These are phyloP conservation scores for Boletus pseudo-olivaceus DNA, from an alignment of 768 basidiomycete genomes.

Conservation along the genomic window DNA sequence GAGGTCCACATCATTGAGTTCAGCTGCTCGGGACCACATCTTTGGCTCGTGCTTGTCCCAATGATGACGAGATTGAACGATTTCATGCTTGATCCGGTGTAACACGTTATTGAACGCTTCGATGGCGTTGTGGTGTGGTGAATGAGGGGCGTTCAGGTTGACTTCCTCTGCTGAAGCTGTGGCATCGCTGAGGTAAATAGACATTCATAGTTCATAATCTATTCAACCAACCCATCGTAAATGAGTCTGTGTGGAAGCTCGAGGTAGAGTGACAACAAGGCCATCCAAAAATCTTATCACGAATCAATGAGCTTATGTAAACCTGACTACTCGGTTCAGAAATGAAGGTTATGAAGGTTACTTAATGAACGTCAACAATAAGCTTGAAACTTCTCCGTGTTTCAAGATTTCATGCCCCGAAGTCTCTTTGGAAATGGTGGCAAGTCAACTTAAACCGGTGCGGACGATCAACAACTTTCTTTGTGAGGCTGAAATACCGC, in stretches of 20 bases:
- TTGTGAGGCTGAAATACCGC: background rate
- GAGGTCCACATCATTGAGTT: conserved; percentile 51
- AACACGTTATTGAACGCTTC: conserved; percentile 61
- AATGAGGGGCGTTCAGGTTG: conserved; percentile 54
- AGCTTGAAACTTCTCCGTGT: conserved; percentile 26
- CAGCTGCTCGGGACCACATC: conserved; percentile 64
- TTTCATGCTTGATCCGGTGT: conserved; percentile 57
- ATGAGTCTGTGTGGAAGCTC: conserved; percentile 2
- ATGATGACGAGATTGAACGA: conserved; percentile 59
- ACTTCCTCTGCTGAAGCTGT: conserved; percentile 58
- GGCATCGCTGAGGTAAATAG: conserved; percentile 10
- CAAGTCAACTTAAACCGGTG: conserved; percentile 7
- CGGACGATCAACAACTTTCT: background rate
- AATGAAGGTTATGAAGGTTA: conserved; percentile 9
- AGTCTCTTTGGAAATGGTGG: conserved; percentile 4
- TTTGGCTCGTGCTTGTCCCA: conserved; percentile 61
- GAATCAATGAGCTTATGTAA: conserved; percentile 17
- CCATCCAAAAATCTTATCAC: conserved; percentile 20
- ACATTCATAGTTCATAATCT: background rate
- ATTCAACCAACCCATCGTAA: conserved; percentile 26
- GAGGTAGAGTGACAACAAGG: background rate
- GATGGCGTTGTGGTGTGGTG: conserved; percentile 56
- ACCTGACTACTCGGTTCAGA: conserved; percentile 4
- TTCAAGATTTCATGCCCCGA: conserved; percentile 27
- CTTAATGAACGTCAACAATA: conserved; percentile 17